A percentile compares a stretch with the other conserved stretches of the same genome.
Conservation (phyloP, 176 grass and related monocot species). For the Areca catechu region DNA sequence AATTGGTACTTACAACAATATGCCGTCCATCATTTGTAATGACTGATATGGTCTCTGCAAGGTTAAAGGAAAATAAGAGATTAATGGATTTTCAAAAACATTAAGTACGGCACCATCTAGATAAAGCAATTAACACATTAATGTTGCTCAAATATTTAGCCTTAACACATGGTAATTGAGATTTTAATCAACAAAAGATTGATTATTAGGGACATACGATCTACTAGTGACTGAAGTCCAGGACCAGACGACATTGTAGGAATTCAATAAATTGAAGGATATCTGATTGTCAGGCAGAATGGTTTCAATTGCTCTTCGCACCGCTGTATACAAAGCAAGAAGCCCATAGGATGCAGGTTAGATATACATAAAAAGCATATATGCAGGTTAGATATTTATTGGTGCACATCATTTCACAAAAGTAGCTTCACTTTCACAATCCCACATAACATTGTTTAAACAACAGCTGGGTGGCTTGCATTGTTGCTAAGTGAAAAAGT, state of each 20-base stretch:
- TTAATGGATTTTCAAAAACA: slow-evolving; percentile 2
- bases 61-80: slow-evolving; percentile 2
- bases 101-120: neutral
- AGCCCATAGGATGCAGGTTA: no score
- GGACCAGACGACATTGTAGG: slow-evolving; percentile 13
- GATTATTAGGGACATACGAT: slow-evolving; percentile 28
- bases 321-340: no score
- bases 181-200: neutral
- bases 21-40: slow-evolving; percentile 97
- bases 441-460: no score
- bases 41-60: slow-evolving; percentile 72
- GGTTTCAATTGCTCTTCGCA: no score
- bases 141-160: neutral
- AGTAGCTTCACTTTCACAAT: no score
- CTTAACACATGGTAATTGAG: neutral
- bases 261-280: no score
- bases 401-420: no score
- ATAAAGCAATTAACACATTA: neutral
- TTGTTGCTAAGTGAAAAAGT: no score
- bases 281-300: no score
- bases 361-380: no score
- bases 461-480: no score
- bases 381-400: no score
- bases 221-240: slow-evolving; percentile 53
- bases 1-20: slow-evolving; percentile 53